A percentile compares a stretch with the other conserved stretches of the same genome.
phyloP scores from a whole-genome alignment of 257 asterid genomes.

The Solanum corneliomulleri region DNA sequence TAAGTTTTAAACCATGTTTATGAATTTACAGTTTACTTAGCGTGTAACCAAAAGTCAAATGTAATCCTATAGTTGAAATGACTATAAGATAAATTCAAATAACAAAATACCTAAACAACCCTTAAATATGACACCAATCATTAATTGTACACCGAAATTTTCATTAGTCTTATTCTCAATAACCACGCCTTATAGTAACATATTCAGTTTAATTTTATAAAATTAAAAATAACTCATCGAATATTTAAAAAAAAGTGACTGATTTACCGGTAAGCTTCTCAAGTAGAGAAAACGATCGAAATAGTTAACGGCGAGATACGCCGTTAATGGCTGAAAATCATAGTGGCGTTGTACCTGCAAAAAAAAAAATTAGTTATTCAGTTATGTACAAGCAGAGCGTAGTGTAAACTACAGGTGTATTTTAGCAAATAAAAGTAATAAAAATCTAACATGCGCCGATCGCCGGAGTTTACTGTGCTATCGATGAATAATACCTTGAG shows the following conservation, averaged over 20 bases:
- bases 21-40: not conserved
- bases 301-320: constrained; percentile 80
- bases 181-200: too few relatives aligned
- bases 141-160: not conserved
- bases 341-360: constrained; percentile 79
- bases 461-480: not conserved
- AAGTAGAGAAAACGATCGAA: constrained; percentile 74
- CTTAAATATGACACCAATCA: not conserved
- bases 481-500: constrained; percentile 52
- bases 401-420: not conserved
- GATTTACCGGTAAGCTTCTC: constrained; percentile 69
- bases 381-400: not conserved
- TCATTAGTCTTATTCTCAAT: not conserved
- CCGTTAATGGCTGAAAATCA: constrained; percentile 84
- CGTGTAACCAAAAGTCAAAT: constrained; percentile 10
- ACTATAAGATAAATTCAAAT: not conserved
- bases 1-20: not conserved
- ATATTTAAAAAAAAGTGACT: constrained; percentile 2
- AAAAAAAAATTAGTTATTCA: not conserved
- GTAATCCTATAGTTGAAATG: not conserved
- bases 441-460: not conserved
- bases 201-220: not conserved
- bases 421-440: not conserved
- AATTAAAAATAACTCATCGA: not conserved
- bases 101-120: not conserved